Evolutionary conservation across 495 filamentous ascomycete species (phyloP).

Genomic region (Pyrenopolyporus hunteri): DNA sequence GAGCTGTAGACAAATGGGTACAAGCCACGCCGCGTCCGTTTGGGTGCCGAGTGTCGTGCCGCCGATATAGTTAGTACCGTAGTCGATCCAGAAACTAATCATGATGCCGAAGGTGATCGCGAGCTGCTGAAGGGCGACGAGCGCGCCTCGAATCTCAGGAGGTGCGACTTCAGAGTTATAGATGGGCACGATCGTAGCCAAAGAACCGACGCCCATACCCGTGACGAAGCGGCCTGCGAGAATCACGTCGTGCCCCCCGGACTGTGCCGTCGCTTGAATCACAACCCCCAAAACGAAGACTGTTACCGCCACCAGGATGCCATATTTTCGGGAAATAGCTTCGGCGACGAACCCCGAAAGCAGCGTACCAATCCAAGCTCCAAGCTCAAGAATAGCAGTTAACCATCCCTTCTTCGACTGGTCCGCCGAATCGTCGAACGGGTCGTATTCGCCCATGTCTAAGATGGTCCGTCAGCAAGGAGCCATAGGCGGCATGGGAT

Average conservation of each 20-base stretch:
- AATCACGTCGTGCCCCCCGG: constrained; percentile 62
- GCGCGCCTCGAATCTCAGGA: constrained; percentile 66
- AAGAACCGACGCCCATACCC: constrained; percentile 74
- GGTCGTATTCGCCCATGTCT: constrained; percentile 70
- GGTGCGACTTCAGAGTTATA: constrained; percentile 74
- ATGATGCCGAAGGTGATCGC: constrained; percentile 86
- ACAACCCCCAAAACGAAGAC: constrained; percentile 81
- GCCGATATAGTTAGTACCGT: constrained; percentile 80
- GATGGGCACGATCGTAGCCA: constrained; percentile 70
- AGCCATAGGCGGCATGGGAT: constrained; percentile 19
- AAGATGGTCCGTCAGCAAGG: constrained; percentile 41
- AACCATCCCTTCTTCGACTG: constrained; percentile 77
- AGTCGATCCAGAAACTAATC: constrained; percentile 85
- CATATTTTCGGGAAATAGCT: constrained; percentile 73
- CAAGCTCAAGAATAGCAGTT: constrained; percentile 80
- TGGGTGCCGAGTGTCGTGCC: constrained; percentile 65
- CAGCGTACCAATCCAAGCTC: constrained; percentile 81
- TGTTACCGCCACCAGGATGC: constrained; percentile 71
- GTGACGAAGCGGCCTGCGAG: constrained; percentile 79
- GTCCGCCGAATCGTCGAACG: constrained; percentile 52
- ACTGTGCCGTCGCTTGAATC: constrained; percentile 69
- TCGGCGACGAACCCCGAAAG: constrained; percentile 79
- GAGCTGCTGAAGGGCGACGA: constrained; percentile 80
- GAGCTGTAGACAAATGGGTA: constrained; percentile 68
- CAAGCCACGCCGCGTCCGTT: constrained; percentile 71